A percentile compares a stretch with the other conserved stretches of the same genome.
phyloP scores from a whole-genome alignment of 2,329 filamentous ascomycete genomes.

The Sporothrix pallida region DNA sequence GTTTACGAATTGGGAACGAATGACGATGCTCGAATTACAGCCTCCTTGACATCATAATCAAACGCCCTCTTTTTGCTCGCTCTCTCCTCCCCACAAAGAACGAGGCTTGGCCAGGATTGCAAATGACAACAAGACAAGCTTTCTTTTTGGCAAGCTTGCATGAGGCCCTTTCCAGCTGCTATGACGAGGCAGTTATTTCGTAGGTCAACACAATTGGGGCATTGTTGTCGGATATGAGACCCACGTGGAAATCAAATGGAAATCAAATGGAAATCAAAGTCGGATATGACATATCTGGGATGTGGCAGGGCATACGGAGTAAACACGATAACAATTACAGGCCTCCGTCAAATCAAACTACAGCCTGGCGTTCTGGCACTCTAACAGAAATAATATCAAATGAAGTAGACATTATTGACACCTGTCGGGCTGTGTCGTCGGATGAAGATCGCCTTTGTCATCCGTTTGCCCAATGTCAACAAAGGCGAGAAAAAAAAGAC shows the following conservation, averaged over 20 bases:
- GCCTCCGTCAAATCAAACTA: background rate
- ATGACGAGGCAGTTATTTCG: background rate
- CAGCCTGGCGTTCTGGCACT: background rate
- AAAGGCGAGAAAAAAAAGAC: background rate
- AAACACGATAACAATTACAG: background rate
- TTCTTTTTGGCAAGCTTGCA: background rate
- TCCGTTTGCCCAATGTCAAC: background rate
- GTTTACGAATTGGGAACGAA: conserved; percentile 20
- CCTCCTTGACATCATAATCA: conserved; percentile 5
- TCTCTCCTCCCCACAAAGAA: conserved; percentile 7
- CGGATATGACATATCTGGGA: background rate
- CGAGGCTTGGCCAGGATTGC: conserved; percentile 18
- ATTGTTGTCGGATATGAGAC: background rate
- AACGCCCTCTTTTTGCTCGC: background rate
- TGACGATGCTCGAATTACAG: background rate
- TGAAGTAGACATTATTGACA: too few species aligned
- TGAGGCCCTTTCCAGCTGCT: background rate
- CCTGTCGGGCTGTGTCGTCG: background rate
- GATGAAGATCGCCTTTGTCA: background rate
- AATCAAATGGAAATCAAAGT: too few species aligned
- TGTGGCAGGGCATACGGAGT: too few species aligned
- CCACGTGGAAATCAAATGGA: background rate
- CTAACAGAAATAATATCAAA: background rate
- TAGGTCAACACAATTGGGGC: background rate
- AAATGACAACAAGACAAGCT: background rate